Base-by-base conservation (phyloP, 2,329 filamentous ascomycete genomes). In the Diaporthe citrichinensis region DNA sequence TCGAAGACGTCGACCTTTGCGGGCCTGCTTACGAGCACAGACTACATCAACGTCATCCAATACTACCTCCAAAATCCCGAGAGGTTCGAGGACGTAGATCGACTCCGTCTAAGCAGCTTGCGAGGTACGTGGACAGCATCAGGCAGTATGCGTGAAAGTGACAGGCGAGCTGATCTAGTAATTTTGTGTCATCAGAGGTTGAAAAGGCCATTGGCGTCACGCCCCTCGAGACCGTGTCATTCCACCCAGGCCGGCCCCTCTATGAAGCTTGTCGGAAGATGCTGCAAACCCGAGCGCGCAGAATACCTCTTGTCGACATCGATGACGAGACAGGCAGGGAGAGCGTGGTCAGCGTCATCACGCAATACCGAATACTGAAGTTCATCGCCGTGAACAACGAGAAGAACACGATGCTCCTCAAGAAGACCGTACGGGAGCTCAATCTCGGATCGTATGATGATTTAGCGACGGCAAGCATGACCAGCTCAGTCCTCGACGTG, bases 51-150 rank as follows among this genome's bases (percentile, higher is more conserved):
- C 82, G 94, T 99, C 74, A 98, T 99, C 55, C 96, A 98, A 84
- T 99, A 99, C 86, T 98, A 99, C 88, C 98, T 95, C 89, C 96
- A 98, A 85, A 97, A 97, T 80, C 97, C 96, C 3, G 95, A 98
- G 79, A 94, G 96, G 75, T 90, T 98, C 77, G 92, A 93, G 78
- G 93, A 96, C 82, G 94, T 99, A 80, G 97, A 98, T 79, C 94
- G 98, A 84, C 98, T 99, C 84, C 93, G 95, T 62, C 87, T 99
- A 77, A 96, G 94, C 86, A 98, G 95, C 82, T 90, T 99, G 75
- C 91, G 96, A 90, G 95, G 96, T 98, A 88, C 76, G 88, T 80
- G 69, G 20, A 51, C 51, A 77, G 75, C 75, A 73, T 59, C 25
- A 53, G 68, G 61, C 20, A 51, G 12, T 4, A 23, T 14, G 41